Evolutionary conservation across 306 rosid genomes (phyloP).

Genomic region (Hippophae gyantsensis): DNA sequence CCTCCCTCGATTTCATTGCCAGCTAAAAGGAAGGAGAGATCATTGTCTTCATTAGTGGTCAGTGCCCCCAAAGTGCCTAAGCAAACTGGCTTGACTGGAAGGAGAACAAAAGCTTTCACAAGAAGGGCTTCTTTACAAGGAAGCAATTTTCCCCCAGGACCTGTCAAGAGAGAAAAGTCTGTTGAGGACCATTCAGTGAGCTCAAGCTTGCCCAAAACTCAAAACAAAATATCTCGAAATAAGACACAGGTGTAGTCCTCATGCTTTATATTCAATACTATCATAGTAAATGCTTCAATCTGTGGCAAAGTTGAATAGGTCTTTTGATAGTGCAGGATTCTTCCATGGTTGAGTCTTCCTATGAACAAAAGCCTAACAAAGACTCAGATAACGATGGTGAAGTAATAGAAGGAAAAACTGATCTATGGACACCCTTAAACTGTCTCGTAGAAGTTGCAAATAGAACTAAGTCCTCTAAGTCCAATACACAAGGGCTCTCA

Average conservation of each 20-base stretch:
- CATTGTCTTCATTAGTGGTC: constrained; percentile 86
- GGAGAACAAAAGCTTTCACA: constrained; percentile 61
- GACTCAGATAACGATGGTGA: constrained; percentile 34
- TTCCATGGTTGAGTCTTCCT: constrained; percentile 48
- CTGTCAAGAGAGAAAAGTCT: constrained; percentile 47
- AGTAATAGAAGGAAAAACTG: constrained; percentile 64
- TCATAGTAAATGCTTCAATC: background rate
- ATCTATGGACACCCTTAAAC: constrained; percentile 95
- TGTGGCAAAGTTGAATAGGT: background rate
- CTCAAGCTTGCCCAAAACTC: constrained; percentile 42
- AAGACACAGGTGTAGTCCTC: constrained; percentile 35
- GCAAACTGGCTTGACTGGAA: constrained; percentile 73
- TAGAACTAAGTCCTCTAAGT: constrained; percentile 80
- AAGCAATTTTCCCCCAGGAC: constrained; percentile 48
- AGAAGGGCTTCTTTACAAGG: constrained; percentile 77
- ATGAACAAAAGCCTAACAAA: constrained; percentile 34
- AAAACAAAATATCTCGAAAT: constrained; percentile 26
- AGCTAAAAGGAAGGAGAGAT: constrained; percentile 88
- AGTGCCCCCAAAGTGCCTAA: constrained; percentile 74
- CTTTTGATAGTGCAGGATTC: constrained; percentile 42
- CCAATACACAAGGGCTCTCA: constrained; percentile 43
- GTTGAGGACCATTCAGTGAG: constrained; percentile 49
- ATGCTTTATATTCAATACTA: constrained; percentile 7
- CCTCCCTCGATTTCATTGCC: constrained; percentile 56
- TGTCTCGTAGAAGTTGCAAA: constrained; percentile 98